Conservation (phyloP, 2,329 filamentous ascomycete species). For the Coniella vitis region DNA sequence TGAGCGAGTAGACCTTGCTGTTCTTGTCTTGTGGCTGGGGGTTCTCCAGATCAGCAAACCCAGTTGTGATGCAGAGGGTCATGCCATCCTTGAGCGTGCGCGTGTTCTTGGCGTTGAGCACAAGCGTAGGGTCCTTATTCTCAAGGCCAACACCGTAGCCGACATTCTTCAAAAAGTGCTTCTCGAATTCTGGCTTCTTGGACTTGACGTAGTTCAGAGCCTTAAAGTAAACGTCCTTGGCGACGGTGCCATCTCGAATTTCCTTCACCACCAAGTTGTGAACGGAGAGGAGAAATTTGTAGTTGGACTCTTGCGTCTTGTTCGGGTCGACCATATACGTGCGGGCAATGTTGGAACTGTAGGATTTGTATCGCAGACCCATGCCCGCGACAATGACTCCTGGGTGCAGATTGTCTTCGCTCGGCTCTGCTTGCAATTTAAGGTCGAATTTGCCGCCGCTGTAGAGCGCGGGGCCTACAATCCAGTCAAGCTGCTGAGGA, state of each 20-base stretch:
- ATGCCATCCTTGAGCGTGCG: slow-evolving; percentile 88
- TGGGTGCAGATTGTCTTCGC: slow-evolving; percentile 76
- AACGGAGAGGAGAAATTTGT: slow-evolving; percentile 77
- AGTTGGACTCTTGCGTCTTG: slow-evolving; percentile 90
- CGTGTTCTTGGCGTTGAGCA: slow-evolving; percentile 81
- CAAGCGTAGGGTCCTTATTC: slow-evolving; percentile 72
- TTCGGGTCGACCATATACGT: slow-evolving; percentile 97
- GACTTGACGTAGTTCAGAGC: slow-evolving; percentile 72
- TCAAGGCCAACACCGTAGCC: slow-evolving; percentile 92
- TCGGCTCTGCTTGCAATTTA: slow-evolving; percentile 69
- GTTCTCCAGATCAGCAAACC: slow-evolving; percentile 85
- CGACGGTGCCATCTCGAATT: slow-evolving; percentile 75
- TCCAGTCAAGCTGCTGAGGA: slow-evolving; percentile 85
- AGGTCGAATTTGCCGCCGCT: slow-evolving; percentile 95
- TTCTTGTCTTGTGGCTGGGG: slow-evolving; percentile 81
- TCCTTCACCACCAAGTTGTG: slow-evolving; percentile 89
- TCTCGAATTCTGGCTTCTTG: slow-evolving; percentile 92
- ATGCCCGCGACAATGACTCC: slow-evolving; percentile 91
- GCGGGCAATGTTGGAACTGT: slow-evolving; percentile 84
- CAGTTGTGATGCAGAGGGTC: slow-evolving; percentile 87
- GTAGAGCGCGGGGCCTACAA: slow-evolving; percentile 82
- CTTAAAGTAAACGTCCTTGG: slow-evolving; percentile 89
- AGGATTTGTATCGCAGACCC: slow-evolving; percentile 91
- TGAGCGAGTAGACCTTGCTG: slow-evolving; percentile 80
- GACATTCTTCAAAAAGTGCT: slow-evolving; percentile 88